Percentiles rank a stretch among this genome's conserved stretches.
These are phyloP conservation scores for Umbelopsis sp. DNA, from an alignment of 192 early-diverging fungal genomes.

Conservation along the genomic window DNA sequence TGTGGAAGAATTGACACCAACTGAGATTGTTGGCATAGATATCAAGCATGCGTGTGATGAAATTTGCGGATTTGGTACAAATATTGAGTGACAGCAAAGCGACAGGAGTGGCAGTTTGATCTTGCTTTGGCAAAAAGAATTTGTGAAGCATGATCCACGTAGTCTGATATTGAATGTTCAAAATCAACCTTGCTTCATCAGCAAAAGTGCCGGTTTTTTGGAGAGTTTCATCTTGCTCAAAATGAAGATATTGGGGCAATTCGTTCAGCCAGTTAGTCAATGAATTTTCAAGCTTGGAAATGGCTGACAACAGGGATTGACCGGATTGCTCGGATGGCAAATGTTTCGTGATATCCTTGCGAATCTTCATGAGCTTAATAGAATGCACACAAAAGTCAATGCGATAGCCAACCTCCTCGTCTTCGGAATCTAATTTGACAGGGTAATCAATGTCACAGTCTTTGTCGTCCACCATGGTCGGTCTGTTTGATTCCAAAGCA, in stretches of 20 bases:
- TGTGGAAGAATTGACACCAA: constrained; percentile 49
- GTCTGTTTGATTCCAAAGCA: constrained; percentile 44
- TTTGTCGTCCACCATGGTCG: constrained; percentile 49
- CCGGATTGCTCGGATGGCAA: constrained; percentile 46
- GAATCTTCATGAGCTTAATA: constrained; percentile 46
- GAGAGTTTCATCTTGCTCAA: constrained; percentile 35
- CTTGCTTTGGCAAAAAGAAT: constrained; percentile 47
- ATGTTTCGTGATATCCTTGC: constrained; percentile 49
- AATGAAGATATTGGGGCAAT: constrained; percentile 36
- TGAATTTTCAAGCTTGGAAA: constrained; percentile 43
- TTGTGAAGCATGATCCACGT: constrained; percentile 51
- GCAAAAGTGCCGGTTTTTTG: constrained; percentile 31
- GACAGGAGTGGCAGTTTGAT: constrained; percentile 45
- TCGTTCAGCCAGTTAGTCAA: constrained; percentile 42
- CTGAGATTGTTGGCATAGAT: constrained; percentile 36
- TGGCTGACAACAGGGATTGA: constrained; percentile 46
- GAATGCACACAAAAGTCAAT: constrained; percentile 43
- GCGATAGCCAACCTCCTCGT: constrained; percentile 40
- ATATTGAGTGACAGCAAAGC: constrained; percentile 45
- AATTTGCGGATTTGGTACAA: constrained; percentile 45
- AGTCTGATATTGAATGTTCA: constrained; percentile 45
- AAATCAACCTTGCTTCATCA: constrained; percentile 41
- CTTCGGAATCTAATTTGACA: constrained; percentile 36
- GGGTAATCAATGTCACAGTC: constrained; percentile 48
- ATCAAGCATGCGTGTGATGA: constrained; percentile 42